Conservation (phyloP, 2,329 filamentous ascomycete genomes). For the Phialophora expanda region DNA sequence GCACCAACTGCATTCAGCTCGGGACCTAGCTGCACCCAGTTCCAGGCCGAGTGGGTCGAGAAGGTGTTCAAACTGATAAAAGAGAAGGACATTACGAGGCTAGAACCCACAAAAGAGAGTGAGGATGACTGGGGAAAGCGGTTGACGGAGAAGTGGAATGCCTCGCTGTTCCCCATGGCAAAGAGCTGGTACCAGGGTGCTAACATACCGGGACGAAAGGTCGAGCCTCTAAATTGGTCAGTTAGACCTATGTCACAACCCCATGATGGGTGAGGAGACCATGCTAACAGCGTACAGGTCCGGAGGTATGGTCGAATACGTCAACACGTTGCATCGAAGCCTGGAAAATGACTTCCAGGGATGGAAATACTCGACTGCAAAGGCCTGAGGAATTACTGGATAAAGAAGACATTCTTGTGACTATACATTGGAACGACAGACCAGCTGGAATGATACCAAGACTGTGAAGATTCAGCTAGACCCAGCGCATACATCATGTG, state of each 20-base stretch:
- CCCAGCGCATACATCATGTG: background rate
- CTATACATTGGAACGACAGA: background rate
- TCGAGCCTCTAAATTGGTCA: slow-evolving; percentile 57
- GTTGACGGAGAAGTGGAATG: slow-evolving; percentile 50
- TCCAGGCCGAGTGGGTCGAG: slow-evolving; percentile 63
- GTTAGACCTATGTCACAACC: slow-evolving; percentile 1
- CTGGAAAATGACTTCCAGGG: slow-evolving; percentile 35
- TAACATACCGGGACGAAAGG: slow-evolving; percentile 59
- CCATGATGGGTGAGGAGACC: no score
- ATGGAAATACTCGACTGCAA: slow-evolving; percentile 29
- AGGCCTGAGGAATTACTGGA: background rate
- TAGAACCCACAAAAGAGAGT: slow-evolving; percentile 57
- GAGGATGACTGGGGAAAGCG: slow-evolving; percentile 56
- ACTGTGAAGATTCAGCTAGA: background rate
- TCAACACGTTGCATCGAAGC: slow-evolving; percentile 28
- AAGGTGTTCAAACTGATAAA: slow-evolving; percentile 56
- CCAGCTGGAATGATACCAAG: background rate
- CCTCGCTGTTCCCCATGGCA: slow-evolving; percentile 56
- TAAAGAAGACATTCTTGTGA: background rate
- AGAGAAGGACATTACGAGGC: slow-evolving; percentile 54
- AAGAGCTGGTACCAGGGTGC: slow-evolving; percentile 63
- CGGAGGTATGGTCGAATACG: slow-evolving; percentile 36
- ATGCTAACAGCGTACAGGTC: slow-evolving; percentile 28
- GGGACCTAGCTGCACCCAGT: slow-evolving; percentile 60
- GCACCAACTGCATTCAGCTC: slow-evolving; percentile 47